phyloP scores from a whole-genome alignment of 2,329 filamentous ascomycete genomes.

The Colletotrichum sp. region DNA sequence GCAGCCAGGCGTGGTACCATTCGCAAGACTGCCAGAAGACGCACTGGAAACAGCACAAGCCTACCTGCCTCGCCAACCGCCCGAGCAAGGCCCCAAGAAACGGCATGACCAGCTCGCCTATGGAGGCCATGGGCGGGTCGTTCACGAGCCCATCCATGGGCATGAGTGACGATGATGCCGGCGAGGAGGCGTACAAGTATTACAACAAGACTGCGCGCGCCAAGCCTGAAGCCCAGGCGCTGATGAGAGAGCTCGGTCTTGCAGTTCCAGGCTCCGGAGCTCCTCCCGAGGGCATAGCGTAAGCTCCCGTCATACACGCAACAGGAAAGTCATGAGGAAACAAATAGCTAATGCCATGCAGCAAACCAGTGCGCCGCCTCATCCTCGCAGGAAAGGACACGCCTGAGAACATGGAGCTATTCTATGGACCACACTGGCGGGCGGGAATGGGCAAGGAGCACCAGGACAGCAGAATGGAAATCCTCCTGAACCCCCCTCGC shows the following conservation, averaged over 20 bases:
- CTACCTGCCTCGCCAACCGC: neutral
- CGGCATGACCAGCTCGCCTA: neutral
- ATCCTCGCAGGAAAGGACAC: neutral
- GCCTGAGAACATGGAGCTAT: neutral
- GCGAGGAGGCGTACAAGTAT: neutral
- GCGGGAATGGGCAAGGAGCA: neutral
- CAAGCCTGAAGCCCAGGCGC: neutral
- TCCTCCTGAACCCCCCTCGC: neutral
- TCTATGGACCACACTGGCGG: neutral
- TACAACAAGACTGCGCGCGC: neutral
- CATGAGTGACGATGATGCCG: neutral
- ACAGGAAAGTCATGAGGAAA: no score
- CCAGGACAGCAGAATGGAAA: neutral
- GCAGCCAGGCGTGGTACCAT: neutral
- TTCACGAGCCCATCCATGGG: neutral
- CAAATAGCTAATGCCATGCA: neutral
- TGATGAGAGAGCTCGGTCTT: neutral
- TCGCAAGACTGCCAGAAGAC: neutral
- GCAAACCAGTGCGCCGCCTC: neutral
- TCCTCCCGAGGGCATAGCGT: neutral
- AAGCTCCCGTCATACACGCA: no score
- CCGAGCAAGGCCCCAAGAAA: neutral
- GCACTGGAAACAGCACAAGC: neutral
- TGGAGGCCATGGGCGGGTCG: neutral
- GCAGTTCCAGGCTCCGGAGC: neutral